Evolutionary conservation across 2,329 filamentous ascomycete species (phyloP), one percentile per base, ranked within the genome.

Genomic region (Fusarium begoniae): DNA sequence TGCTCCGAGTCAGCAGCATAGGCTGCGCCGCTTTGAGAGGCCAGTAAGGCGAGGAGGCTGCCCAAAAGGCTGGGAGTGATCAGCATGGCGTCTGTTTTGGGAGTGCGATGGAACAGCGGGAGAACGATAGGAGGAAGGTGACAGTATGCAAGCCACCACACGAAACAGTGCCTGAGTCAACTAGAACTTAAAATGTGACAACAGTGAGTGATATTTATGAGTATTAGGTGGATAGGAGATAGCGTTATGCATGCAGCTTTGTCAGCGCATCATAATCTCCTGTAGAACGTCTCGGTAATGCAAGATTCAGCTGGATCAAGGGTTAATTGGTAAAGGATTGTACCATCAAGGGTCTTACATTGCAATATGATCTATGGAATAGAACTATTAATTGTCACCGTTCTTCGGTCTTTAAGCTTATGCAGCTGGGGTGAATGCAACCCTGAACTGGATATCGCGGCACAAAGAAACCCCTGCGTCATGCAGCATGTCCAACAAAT

Each of bases 1-100:
- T 55, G 53, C 12, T 55, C 53, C 26, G 61, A 56, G 20, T 62
- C 43, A 38, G 75, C 69, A 28, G 70, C 75, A 28, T 73, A 63
- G 4, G 63, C 68, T 11, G 38, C 38, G 51, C 68, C 57, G 38
- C 61, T 48, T 26, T 70, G 66, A 20, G 63, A 68, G 3, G 40
- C 50, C 15, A 54, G 38, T 17, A 65, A 32, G 51, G 71, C 44
- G 26, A 74, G 18, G 0, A 76, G 38, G 32, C 73, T 54, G n/a
- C 30, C 63, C 10, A 73, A 24, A 17, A 68, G 14, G 15, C 64
- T 60, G 37, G 45, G 24, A 13, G 56, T 56, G n/a, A 77, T 44
- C 24, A 63, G 63, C 75, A 76, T 77, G 15, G 20, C 51, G n/a
- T 10, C 54, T 38, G 17, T 18, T 22, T 30, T 40, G 22, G 18